Percentiles rank a stretch among this genome's conserved stretches.
phyloP scores from a whole-genome alignment of 768 basidiomycete species.

The Lactifluus volemus region DNA sequence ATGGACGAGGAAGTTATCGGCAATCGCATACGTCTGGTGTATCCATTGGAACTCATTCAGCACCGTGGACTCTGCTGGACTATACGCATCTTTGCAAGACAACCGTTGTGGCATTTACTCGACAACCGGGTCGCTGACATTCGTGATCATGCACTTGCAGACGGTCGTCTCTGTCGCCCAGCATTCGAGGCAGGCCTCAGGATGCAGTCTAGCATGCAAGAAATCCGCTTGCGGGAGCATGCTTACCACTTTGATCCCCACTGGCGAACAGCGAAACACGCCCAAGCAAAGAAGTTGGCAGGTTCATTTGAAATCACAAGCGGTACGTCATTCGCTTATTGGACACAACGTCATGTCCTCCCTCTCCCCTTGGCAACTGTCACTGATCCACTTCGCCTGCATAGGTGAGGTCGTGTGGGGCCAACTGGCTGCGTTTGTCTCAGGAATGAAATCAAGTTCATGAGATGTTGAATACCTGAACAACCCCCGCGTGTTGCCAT shows the following conservation, averaged over 20 bases:
- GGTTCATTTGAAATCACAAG: conserved; percentile 13
- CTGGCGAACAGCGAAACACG: conserved; percentile 6
- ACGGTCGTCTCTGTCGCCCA: conserved; percentile 10
- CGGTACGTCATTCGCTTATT: too few relatives aligned
- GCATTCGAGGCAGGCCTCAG: conserved; percentile 7
- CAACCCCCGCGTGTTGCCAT: not conserved
- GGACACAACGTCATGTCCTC: too few relatives aligned
- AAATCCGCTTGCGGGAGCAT: conserved; percentile 5
- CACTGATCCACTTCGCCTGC: not conserved
- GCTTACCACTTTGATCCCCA: conserved; percentile 9
- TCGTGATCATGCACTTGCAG: conserved; percentile 3
- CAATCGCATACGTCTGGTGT: conserved; percentile 13
- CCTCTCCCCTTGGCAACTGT: not conserved
- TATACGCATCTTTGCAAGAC: conserved; percentile 8
- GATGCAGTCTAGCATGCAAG: conserved; percentile 11
- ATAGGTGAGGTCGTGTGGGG: conserved; percentile 19
- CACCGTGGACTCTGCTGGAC: conserved; percentile 9
- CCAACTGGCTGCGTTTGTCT: conserved; percentile 11
- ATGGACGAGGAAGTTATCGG: conserved; percentile 12
- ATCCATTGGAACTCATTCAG: conserved; percentile 18
- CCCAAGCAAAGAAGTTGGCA: not conserved
- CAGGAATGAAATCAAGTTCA: conserved; percentile 14
- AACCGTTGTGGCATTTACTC: conserved; percentile 4
- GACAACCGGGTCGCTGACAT: conserved; percentile 11
- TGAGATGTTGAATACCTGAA: not conserved